phyloP scores from a whole-genome alignment of 306 rosid species.

The Glycine soja region DNA sequence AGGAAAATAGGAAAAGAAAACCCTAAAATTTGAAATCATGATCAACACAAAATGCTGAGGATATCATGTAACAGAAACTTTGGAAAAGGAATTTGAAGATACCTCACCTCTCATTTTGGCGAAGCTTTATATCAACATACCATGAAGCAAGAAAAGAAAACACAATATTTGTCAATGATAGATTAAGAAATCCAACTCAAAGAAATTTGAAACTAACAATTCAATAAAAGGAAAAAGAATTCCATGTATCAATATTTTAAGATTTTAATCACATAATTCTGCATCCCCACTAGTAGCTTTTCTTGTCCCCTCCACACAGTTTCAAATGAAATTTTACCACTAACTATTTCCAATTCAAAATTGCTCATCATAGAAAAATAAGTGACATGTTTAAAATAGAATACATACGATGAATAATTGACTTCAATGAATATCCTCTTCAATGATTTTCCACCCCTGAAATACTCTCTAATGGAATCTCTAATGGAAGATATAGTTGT shows the following conservation, averaged over 20 bases:
- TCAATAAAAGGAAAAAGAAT: slow-evolving; percentile 25
- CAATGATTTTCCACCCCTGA: too few species aligned
- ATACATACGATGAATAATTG: too few species aligned
- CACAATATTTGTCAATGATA: slow-evolving; percentile 46
- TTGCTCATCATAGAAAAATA: neutral
- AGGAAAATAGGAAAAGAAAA: slow-evolving; percentile 28
- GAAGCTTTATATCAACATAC: slow-evolving; percentile 65
- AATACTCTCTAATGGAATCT: too few species aligned
- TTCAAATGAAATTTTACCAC: slow-evolving; percentile 30
- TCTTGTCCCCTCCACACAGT: neutral
- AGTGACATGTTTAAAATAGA: neutral
- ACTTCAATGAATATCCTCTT: too few species aligned
- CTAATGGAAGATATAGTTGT: too few species aligned
- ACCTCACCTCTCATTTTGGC: slow-evolving; percentile 88
- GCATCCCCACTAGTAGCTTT: neutral
- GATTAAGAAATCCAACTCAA: slow-evolving; percentile 46
- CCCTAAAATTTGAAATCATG: slow-evolving; percentile 26
- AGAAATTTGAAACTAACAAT: slow-evolving; percentile 23
- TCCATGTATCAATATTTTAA: slow-evolving; percentile 37
- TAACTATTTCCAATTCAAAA: slow-evolving; percentile 29
- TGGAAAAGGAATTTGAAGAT: slow-evolving; percentile 46
- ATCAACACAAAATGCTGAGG: slow-evolving; percentile 33
- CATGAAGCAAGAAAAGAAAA: slow-evolving; percentile 53
- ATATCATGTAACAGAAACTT: slow-evolving; percentile 43
- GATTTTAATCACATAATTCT: neutral